These are phyloP conservation scores for Aurinia saxatilis DNA, from an alignment of 345 rosid genomes.

Conservation along the genomic window DNA sequence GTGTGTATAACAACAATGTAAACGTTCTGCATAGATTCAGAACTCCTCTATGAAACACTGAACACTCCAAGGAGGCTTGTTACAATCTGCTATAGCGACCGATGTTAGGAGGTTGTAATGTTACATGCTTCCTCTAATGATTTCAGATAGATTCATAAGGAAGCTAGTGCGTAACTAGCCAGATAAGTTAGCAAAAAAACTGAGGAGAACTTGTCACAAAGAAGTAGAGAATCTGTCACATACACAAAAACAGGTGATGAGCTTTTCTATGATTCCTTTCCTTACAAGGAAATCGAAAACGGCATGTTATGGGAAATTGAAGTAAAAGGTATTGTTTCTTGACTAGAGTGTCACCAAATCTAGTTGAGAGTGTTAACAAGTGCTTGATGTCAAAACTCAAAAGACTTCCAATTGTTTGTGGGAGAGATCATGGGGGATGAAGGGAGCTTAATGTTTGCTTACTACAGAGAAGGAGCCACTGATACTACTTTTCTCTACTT, in stretches of 20 bases:
- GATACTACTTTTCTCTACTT: conserved; percentile 86
- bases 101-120: no score
- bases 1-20: no score
- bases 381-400: conserved; percentile 59
- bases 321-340: conserved; percentile 51
- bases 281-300: conserved; percentile 60
- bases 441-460: conserved; percentile 60
- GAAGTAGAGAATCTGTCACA: no score
- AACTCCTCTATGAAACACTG: no score
- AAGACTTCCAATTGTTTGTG: conserved; percentile 80
- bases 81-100: no score
- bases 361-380: conserved; percentile 59
- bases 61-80: no score
- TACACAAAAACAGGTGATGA: conserved; percentile 67
- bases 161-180: no score
- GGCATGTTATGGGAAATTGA: conserved; percentile 81
- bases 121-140: no score
- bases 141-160: no score
- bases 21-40: no score
- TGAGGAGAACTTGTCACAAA: no score
- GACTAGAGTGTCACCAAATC: background rate
- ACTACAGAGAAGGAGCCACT: conserved; percentile 70
- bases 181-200: no score
- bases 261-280: conserved; percentile 85
- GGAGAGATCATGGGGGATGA: conserved; percentile 93